Percentiles rank a stretch among this genome's conserved stretches.
phyloP scores from a whole-genome alignment of 352 stramenopile species.

The Pythium folliculosum region DNA sequence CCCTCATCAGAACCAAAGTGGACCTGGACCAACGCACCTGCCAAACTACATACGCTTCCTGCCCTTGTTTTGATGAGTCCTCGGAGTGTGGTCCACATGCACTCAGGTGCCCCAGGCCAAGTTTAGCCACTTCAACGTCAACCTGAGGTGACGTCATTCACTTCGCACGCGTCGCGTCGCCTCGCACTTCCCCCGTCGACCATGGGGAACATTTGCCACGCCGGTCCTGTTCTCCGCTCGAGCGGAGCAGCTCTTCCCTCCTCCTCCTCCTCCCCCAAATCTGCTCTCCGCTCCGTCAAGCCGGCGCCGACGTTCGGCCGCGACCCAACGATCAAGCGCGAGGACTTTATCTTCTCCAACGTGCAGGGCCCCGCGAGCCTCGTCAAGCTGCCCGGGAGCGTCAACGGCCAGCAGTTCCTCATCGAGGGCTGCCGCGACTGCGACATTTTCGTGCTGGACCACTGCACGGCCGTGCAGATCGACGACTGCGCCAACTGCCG shows the following conservation, averaged over 20 bases:
- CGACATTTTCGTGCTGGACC: slow-evolving; percentile 77
- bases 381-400: slow-evolving; percentile 54
- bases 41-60: neutral
- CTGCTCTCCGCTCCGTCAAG: neutral
- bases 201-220: slow-evolving; percentile 70
- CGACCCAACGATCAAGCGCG: slow-evolving; percentile 64
- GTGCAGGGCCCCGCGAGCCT: slow-evolving; percentile 43
- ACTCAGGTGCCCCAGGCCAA: neutral
- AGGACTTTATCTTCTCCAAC: slow-evolving; percentile 70
- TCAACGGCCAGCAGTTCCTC: slow-evolving; percentile 83
- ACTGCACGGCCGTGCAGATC: slow-evolving; percentile 79
- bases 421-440: slow-evolving; percentile 72
- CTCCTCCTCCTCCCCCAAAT: neutral
- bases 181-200: neutral
- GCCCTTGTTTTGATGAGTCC: neutral
- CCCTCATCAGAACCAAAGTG: neutral
- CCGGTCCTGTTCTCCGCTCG: slow-evolving; percentile 27
- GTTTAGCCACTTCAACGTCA: slow-evolving; percentile 18
- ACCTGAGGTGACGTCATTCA: slow-evolving; percentile 3
- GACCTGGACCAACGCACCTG: neutral
- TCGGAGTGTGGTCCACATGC: slow-evolving; percentile 6
- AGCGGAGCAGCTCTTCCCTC: neutral
- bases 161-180: neutral
- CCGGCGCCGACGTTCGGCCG: slow-evolving; percentile 48
- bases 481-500: slow-evolving; percentile 70